These are phyloP conservation scores for Xanthoceras sorbifolium DNA, from an alignment of 345 rosid species.

Conservation along the genomic window DNA sequence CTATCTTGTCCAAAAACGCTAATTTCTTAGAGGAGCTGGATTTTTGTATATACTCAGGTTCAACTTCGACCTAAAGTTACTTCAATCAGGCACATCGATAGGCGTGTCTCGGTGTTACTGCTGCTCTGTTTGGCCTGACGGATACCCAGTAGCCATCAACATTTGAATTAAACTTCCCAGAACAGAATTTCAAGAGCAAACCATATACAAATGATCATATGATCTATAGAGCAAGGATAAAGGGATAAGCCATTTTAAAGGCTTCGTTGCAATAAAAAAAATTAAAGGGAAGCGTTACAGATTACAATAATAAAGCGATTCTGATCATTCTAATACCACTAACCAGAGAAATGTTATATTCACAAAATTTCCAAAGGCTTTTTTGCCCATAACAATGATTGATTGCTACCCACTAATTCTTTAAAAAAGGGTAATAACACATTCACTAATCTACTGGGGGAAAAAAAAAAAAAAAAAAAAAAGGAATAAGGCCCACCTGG, in stretches of 20 bases:
- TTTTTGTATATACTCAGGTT: too few relatives aligned
- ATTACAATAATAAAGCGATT: constrained; percentile 17
- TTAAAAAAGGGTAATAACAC: constrained; percentile 44
- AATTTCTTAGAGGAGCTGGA: too few relatives aligned
- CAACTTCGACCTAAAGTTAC: too few relatives aligned
- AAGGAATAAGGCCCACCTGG: constrained; percentile 35
- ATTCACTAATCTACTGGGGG: constrained; percentile 55
- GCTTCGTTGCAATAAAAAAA: constrained; percentile 6
- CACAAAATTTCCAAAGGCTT: constrained; percentile 54
- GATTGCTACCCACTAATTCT: constrained; percentile 38
- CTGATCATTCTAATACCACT: constrained; percentile 13
- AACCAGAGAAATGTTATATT: constrained; percentile 36
- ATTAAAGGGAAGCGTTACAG: neutral
- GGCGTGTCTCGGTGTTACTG: too few relatives aligned
- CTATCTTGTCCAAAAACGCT: too few relatives aligned
- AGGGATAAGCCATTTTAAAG: constrained; percentile 4
- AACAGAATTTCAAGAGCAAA: too few relatives aligned
- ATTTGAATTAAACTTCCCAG: too few relatives aligned
- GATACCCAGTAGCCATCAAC: too few relatives aligned
- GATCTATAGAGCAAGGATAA: neutral
- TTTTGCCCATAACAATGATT: constrained; percentile 47
- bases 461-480: too few relatives aligned
- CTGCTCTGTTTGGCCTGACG: too few relatives aligned
- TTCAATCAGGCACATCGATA: too few relatives aligned
- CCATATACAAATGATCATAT: too few relatives aligned